A percentile compares a stretch with the other conserved stretches of the same genome.
phyloP scores from a whole-genome alignment of 176 grass and related monocot genomes.

The Aegilops sharonensis region DNA sequence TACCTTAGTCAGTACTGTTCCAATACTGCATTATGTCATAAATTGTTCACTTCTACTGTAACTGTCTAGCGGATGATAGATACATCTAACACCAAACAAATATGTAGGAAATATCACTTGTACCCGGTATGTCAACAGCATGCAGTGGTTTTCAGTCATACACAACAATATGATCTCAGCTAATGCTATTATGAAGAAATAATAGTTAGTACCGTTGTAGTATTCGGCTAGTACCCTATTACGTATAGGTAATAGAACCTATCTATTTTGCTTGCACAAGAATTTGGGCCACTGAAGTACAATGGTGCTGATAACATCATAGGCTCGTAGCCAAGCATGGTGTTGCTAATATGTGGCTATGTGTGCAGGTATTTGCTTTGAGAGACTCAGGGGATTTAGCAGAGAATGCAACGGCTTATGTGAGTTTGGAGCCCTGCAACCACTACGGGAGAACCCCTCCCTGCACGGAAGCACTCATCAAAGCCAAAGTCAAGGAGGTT shows the following conservation, averaged over 20 bases:
- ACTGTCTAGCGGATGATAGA: background rate
- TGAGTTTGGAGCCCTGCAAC: constrained; percentile 89
- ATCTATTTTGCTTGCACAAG: background rate
- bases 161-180: background rate
- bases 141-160: background rate
- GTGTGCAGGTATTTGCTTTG: constrained; percentile 81
- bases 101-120: background rate
- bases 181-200: background rate
- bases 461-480: constrained; percentile 76
- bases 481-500: constrained; percentile 77
- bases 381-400: constrained; percentile 78
- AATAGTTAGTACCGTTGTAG: background rate
- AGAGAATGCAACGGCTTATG: constrained; percentile 75
- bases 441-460: constrained; percentile 88
- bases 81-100: background rate
- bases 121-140: background rate
- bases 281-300: background rate
- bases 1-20: background rate
- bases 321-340: background rate
- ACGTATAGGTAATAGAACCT: background rate
- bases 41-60: background rate
- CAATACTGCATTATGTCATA: background rate
- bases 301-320: background rate
- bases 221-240: background rate
- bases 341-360: constrained; percentile 20